phyloP scores from a whole-genome alignment of 2,329 filamentous ascomycete species.

The Tolypocladium cylindrosporum region DNA sequence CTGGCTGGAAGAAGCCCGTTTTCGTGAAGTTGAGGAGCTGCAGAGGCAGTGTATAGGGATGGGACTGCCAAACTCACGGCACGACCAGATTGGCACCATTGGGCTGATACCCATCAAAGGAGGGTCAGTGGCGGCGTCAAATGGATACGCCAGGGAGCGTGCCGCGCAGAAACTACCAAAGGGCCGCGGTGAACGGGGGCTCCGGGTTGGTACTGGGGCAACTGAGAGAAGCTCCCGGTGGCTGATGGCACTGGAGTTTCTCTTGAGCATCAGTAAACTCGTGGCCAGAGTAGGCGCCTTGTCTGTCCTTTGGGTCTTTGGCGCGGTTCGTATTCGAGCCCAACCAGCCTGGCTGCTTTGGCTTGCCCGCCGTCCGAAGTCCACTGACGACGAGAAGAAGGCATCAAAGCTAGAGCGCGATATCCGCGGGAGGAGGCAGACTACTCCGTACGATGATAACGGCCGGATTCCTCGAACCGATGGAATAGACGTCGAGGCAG shows the following conservation, averaged over 20 bases:
- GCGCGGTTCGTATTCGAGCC: conserved; percentile 30
- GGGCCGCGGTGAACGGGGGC: conserved; percentile 32
- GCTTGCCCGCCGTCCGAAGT: conserved; percentile 25
- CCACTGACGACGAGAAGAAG: conserved; percentile 1
- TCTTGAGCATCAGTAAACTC: conserved; percentile 56
- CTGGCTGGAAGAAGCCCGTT: conserved; percentile 83
- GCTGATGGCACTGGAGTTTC: conserved; percentile 66
- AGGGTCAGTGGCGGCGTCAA: conserved; percentile 30
- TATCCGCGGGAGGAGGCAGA: not conserved
- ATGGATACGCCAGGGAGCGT: conserved; percentile 60
- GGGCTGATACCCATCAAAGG: conserved; percentile 45
- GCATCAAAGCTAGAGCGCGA: not conserved
- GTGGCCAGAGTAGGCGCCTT: conserved; percentile 21
- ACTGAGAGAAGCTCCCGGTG: conserved; percentile 70
- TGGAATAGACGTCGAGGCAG: conserved; percentile 69
- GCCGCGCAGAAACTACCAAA: conserved; percentile 49
- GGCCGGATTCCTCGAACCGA: conserved; percentile 48
- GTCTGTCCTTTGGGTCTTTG: conserved; percentile 43
- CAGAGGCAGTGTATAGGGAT: conserved; percentile 40
- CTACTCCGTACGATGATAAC: conserved; percentile 27
- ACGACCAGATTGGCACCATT: conserved; percentile 43
- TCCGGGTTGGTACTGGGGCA: conserved; percentile 63
- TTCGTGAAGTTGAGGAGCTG: conserved; percentile 62
- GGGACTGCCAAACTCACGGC: conserved; percentile 34
- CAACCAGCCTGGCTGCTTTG: conserved; percentile 44